These are phyloP conservation scores for Macadamia integrifolia DNA, from an alignment of 164 flowering plant genomes.

Conservation along the genomic window DNA sequence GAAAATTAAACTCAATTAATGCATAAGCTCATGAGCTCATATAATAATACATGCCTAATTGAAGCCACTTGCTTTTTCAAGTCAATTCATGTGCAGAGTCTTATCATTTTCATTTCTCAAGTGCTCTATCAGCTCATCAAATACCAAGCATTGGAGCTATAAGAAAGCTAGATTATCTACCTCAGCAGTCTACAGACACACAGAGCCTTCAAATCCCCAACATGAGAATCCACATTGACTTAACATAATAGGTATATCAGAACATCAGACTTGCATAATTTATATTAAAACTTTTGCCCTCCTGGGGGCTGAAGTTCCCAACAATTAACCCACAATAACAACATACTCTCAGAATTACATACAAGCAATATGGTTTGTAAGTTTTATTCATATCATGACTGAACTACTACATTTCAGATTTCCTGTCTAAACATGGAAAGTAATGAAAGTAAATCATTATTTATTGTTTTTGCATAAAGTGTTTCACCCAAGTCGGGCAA, in stretches of 20 bases:
- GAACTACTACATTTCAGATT: conserved; percentile 36
- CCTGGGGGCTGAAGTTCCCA: too few relatives aligned
- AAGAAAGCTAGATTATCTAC: background rate
- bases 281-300: too few relatives aligned
- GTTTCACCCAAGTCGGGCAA: too few relatives aligned
- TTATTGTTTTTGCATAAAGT: background rate
- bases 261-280: too few relatives aligned
- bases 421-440: conserved; percentile 28
- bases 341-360: background rate
- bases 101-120: conserved; percentile 48
- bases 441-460: background rate
- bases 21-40: background rate
- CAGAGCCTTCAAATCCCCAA: background rate
- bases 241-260: too few relatives aligned
- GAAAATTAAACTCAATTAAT: background rate
- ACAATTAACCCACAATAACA: too few relatives aligned
- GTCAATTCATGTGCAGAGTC: conserved; percentile 33
- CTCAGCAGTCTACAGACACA: background rate
- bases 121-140: conserved; percentile 40
- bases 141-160: background rate
- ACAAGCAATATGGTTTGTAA: conserved; percentile 43
- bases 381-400: conserved; percentile 54
- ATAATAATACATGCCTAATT: conserved; percentile 34
- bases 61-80: conserved; percentile 41
- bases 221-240: too few relatives aligned